Evolutionary conservation across 768 basidiomycete genomes (phyloP).

Genomic region (Boletellus sp.): DNA sequence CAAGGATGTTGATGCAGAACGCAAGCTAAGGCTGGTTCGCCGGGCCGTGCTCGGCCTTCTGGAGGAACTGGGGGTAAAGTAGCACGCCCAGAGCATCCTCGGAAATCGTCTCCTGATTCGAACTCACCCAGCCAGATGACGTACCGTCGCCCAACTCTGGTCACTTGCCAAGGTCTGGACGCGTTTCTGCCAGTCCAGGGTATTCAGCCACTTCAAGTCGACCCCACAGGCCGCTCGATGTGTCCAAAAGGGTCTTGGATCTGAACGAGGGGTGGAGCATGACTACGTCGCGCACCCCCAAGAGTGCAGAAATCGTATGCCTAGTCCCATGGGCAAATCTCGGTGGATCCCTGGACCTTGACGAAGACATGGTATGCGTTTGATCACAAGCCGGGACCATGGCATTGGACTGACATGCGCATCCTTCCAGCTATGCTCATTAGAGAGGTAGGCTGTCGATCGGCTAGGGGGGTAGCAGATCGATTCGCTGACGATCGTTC

Average conservation of each 20-base stretch:
- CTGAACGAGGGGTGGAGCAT: conserved; percentile 37
- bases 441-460: conserved; percentile 24
- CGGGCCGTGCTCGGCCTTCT: conserved; percentile 42
- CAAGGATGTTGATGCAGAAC: conserved; percentile 34
- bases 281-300: conserved; percentile 39
- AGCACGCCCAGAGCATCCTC: background rate
- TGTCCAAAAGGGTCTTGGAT: conserved; percentile 3
- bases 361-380: conserved; percentile 40
- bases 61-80: conserved; percentile 37
- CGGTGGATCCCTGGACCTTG: conserved; percentile 29
- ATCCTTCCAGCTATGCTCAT: conserved; percentile 23
- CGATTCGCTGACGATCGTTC: background rate
- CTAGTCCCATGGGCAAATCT: conserved; percentile 31
- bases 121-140: conserved; percentile 19
- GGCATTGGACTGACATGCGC: background rate
- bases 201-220: conserved; percentile 6
- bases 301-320: conserved; percentile 28
- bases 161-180: conserved; percentile 11
- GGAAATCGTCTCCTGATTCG: background rate
- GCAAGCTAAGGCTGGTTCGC: conserved; percentile 32
- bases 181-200: background rate
- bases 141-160: conserved; percentile 7
- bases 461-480: background rate
- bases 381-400: background rate
- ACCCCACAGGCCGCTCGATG: conserved; percentile 2